Percentiles rank a stretch among this genome's conserved stretches.
These are phyloP conservation scores for Penicillium paxilli DNA, from an alignment of 495 filamentous ascomycete species.

Conservation along the genomic window DNA sequence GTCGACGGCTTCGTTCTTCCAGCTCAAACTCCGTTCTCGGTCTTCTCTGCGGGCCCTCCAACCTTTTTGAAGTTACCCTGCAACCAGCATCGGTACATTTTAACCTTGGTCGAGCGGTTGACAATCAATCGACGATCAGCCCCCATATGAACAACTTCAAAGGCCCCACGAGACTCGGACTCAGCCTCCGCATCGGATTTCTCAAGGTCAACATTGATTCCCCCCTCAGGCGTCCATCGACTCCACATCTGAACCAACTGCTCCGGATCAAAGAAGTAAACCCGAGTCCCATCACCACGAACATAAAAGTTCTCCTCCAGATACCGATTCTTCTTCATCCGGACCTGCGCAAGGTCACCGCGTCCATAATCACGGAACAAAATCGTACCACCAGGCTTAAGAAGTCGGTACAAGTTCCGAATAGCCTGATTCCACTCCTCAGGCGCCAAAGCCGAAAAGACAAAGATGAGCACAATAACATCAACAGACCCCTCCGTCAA, in stretches of 20 bases:
- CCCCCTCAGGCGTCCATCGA: conserved; percentile 44
- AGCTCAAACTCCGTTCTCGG: conserved; percentile 16
- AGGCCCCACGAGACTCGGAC: conserved; percentile 32
- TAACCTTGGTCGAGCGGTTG: conserved; percentile 83
- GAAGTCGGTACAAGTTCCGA: conserved; percentile 71
- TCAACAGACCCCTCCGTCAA: conserved; percentile 77
- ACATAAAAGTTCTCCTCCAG: conserved; percentile 97
- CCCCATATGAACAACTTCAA: conserved; percentile 75
- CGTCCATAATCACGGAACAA: conserved; percentile 95
- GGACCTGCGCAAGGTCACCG: conserved; percentile 92
- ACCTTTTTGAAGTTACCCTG: conserved; percentile 87
- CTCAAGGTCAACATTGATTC: conserved; percentile 23
- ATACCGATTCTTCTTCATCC: conserved; percentile 91
- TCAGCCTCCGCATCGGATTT: conserved; percentile 11
- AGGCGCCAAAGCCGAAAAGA: conserved; percentile 89
- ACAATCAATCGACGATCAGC: conserved; percentile 86
- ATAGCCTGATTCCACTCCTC: conserved; percentile 82
- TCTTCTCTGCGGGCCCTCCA: conserved; percentile 8
- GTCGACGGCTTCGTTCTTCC: too few species aligned
- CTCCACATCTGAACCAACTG: conserved; percentile 80
- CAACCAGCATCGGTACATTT: conserved; percentile 98
- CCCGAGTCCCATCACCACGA: conserved; percentile 89
- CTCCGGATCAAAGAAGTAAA: conserved; percentile 93
- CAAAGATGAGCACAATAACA: conserved; percentile 90
- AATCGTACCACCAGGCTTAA: conserved; percentile 87